These are phyloP conservation scores for Aspergillus hancockii DNA, from an alignment of 495 filamentous ascomycete genomes.

Conservation along the genomic window DNA sequence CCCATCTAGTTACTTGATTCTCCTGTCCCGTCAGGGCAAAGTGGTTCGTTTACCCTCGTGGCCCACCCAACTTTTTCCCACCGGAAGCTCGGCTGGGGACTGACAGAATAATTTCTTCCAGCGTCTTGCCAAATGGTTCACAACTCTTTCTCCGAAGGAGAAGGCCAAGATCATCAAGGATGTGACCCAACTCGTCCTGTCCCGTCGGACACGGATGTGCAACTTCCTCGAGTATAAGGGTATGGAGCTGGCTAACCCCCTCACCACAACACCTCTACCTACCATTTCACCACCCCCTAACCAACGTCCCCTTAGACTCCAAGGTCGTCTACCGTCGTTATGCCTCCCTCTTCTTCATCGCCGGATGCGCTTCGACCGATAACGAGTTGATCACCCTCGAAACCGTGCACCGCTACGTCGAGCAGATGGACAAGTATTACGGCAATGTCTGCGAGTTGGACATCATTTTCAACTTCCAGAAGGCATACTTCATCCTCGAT, in stretches of 20 bases:
- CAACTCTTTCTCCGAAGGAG: conserved; percentile 94
- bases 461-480: conserved; percentile 99
- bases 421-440: conserved; percentile 99
- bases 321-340: conserved; percentile 99
- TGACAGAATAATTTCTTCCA: conserved; percentile 44
- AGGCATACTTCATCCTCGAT: conserved; percentile 98
- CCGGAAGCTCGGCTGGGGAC: conserved; percentile 24
- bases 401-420: conserved; percentile 97
- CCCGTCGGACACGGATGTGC: conserved; percentile 95
- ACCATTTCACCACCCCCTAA: conserved; percentile 18
- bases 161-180: conserved; percentile 99
- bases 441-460: conserved; percentile 99
- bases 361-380: conserved; percentile 89
- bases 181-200: conserved; percentile 96
- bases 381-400: conserved; percentile 98
- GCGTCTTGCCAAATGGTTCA: conserved; percentile 99
- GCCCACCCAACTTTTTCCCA: conserved; percentile 36
- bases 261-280: conserved; percentile 2
- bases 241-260: conserved; percentile 29
- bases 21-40: conserved; percentile 97
- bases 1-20: conserved; percentile 82
- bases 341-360: conserved; percentile 98
- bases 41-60: conserved; percentile 66
- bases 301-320: conserved; percentile 61
- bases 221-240: conserved; percentile 99